A percentile compares a stretch with the other conserved stretches of the same genome.
Conservation (phyloP, 2,329 filamentous ascomycete genomes). For the Aspergillus fumigatus region DNA sequence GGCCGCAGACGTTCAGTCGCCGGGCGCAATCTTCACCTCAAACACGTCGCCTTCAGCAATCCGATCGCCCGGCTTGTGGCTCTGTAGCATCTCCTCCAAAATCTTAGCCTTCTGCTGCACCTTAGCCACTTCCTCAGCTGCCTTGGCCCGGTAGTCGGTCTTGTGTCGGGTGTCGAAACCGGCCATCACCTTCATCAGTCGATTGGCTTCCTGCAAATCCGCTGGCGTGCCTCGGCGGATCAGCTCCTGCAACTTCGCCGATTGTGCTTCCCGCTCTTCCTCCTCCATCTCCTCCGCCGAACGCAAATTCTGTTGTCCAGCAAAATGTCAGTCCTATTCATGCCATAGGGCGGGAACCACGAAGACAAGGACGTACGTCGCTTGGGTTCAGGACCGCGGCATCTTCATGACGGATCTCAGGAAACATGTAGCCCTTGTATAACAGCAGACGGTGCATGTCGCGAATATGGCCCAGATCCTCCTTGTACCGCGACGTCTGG, state of each 20-base stretch:
- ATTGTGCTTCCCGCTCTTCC: conserved; percentile 90
- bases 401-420: conserved; percentile 86
- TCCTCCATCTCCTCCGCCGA: conserved; percentile 99
- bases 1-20: not conserved
- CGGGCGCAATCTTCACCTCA: conserved; percentile 45
- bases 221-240: conserved; percentile 88
- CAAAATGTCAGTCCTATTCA: conserved; percentile 22
- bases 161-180: conserved; percentile 93
- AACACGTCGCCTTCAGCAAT: conserved; percentile 68
- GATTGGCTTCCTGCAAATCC: conserved; percentile 93
- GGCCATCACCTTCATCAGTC: conserved; percentile 98
- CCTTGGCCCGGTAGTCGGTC: conserved; percentile 96
- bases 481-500: conserved; percentile 95
- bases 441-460: conserved; percentile 96
- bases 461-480: conserved; percentile 90
- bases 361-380: conserved; percentile 63
- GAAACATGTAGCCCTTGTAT: conserved; percentile 96
- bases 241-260: conserved; percentile 95
- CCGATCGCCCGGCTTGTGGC: conserved; percentile 73
- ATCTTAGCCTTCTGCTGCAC: conserved; percentile 93
- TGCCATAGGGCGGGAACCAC: not conserved
- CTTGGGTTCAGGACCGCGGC: conserved; percentile 94
- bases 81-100: conserved; percentile 86
- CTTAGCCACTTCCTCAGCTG: conserved; percentile 88
- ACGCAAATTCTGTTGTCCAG: conserved; percentile 68